Evolutionary conservation across 306 rosid genomes (phyloP).

Genomic region (Erythrophleum fordii): DNA sequence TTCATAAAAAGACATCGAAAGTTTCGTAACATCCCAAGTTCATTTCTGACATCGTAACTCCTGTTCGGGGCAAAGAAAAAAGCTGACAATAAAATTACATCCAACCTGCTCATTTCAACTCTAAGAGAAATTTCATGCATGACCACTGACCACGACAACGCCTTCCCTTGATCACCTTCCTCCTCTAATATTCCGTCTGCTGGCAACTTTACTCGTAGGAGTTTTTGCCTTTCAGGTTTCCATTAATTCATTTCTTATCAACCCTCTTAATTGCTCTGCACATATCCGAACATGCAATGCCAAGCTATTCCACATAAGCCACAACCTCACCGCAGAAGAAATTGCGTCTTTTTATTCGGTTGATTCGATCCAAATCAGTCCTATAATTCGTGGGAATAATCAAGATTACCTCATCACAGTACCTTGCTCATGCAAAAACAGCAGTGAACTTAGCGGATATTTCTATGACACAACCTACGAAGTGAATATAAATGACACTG

Average conservation of each 20-base stretch:
- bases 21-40: not conserved
- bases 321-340: constrained; percentile 16
- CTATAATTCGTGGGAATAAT: constrained; percentile 2
- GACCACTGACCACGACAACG: constrained; percentile 38
- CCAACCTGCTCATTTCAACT: not conserved
- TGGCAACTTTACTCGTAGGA: constrained; percentile 13
- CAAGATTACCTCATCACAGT: constrained; percentile 48
- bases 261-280: constrained; percentile 45
- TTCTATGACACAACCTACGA: constrained; percentile 45
- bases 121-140: constrained; percentile 18
- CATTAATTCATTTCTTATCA: not conserved
- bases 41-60: not conserved
- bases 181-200: constrained; percentile 18
- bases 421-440: constrained; percentile 53
- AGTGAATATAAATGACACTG: constrained; percentile 29
- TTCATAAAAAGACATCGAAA: not conserved
- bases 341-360: constrained; percentile 47
- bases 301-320: constrained; percentile 41
- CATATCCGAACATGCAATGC: constrained; percentile 44
- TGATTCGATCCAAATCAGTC: constrained; percentile 32
- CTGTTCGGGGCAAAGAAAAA: not conserved
- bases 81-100: not conserved
- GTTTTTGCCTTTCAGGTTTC: not conserved
- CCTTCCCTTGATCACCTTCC: constrained; percentile 39
- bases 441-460: constrained; percentile 33